These are phyloP conservation scores for Pseudonitzschia delicatissima DNA, from an alignment of 108 stramenopile genomes.

Conservation along the genomic window DNA sequence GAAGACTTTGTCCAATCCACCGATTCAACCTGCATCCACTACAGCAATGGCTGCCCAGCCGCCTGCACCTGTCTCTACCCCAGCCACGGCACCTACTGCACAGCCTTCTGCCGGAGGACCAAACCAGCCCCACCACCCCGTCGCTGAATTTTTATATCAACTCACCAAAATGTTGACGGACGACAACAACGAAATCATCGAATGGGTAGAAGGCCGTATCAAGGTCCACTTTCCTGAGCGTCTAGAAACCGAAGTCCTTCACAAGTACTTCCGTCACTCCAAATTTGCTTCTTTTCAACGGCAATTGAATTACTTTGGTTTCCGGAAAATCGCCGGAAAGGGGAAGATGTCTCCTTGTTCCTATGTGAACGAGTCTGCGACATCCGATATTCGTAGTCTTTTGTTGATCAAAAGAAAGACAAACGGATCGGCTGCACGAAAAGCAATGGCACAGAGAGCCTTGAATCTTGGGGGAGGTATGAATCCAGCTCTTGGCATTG, in stretches of 20 bases:
- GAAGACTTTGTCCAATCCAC: not conserved
- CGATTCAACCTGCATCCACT: not conserved
- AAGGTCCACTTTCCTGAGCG: conserved; percentile 78
- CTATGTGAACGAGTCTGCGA: conserved; percentile 87
- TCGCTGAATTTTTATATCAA: conserved; percentile 84
- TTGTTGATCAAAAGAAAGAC: conserved; percentile 77
- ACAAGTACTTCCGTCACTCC: conserved; percentile 89
- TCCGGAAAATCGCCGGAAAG: conserved; percentile 89
- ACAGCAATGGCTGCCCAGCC: conserved; percentile 4
- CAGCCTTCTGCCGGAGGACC: not conserved
- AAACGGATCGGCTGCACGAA: conserved; percentile 63
- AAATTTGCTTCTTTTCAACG: conserved; percentile 88
- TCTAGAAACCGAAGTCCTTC: conserved; percentile 73
- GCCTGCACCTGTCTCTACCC: not conserved
- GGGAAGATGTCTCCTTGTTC: conserved; percentile 93
- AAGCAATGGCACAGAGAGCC: conserved; percentile 48
- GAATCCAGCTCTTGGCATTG: conserved; percentile 32
- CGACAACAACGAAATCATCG: conserved; percentile 79
- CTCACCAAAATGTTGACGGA: conserved; percentile 90
- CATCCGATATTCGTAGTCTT: conserved; percentile 77
- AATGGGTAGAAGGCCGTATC: conserved; percentile 75
- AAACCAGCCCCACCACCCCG: conserved; percentile 15
- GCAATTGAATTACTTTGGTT: conserved; percentile 91
- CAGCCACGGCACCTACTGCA: not conserved
- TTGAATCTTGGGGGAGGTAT: conserved; percentile 21